Percentiles rank a stretch among this genome's conserved stretches.
Evolutionary conservation across 2,329 filamentous ascomycete species (phyloP).

Genomic region (Mariannaea sp.): DNA sequence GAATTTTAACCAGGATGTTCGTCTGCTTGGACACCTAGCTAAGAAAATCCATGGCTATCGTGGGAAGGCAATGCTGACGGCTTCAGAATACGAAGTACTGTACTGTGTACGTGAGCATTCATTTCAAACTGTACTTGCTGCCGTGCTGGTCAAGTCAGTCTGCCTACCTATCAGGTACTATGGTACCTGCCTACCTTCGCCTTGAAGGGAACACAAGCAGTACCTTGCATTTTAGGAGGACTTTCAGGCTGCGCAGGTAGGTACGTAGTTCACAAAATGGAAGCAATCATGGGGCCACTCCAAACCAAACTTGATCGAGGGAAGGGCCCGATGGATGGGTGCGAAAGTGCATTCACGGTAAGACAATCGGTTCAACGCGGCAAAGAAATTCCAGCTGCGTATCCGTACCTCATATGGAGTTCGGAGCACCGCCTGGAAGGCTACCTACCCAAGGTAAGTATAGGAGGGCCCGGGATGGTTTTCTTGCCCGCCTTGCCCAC

Average conservation of each 20-base stretch:
- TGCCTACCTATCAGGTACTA: no score
- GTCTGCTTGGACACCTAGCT: background rate
- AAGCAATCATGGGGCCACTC: slow-evolving; percentile 17
- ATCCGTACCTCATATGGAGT: no score
- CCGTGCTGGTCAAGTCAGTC: no score
- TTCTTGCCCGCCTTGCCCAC: no score
- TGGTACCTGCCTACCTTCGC: no score
- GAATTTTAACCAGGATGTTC: background rate
- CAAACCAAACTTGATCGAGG: slow-evolving; percentile 12
- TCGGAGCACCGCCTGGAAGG: no score
- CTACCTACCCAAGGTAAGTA: no score
- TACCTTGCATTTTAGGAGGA: background rate
- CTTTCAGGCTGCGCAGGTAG: background rate
- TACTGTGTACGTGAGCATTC: slow-evolving; percentile 1
- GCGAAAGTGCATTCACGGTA: slow-evolving; percentile 8
- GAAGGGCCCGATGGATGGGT: slow-evolving; percentile 7
- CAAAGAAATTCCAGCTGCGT: no score
- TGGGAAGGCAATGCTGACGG: background rate
- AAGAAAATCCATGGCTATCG: background rate
- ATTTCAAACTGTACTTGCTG: background rate
- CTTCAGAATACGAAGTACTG: slow-evolving; percentile 5
- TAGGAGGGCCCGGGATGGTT: slow-evolving; percentile 10
- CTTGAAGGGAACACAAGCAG: no score
- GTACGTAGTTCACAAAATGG: background rate
- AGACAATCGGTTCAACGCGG: background rate